A percentile compares a stretch with the other conserved stretches of the same genome.
Conservation (phyloP, 768 basidiomycete genomes). For the Lactarius tabidus region DNA sequence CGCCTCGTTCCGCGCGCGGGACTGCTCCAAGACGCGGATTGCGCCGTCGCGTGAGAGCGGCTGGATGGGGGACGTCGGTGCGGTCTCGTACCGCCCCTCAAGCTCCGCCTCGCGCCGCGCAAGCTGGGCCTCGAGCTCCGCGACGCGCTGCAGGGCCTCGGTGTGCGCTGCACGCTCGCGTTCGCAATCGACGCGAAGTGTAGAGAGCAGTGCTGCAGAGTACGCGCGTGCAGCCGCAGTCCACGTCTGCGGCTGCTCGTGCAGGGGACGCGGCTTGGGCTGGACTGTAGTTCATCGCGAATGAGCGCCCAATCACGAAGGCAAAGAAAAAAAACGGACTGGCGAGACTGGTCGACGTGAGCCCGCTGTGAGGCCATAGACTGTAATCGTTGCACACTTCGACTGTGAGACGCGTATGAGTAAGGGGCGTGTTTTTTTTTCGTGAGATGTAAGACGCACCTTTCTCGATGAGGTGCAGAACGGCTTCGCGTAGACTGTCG, state of each 20-base stretch:
- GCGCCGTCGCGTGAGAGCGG: conserved; percentile 24
- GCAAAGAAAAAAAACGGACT: background rate
- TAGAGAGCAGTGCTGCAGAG: conserved; percentile 42
- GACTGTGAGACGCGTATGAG: conserved; percentile 14
- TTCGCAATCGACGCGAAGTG: conserved; percentile 42
- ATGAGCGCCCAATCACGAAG: background rate
- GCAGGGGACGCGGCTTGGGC: conserved; percentile 12
- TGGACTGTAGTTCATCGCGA: background rate
- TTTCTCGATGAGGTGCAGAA: conserved; percentile 53
- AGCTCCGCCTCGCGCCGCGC: conserved; percentile 56
- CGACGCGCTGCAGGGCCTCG: conserved; percentile 40
- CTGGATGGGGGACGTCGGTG: conserved; percentile 4
- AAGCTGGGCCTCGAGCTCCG: conserved; percentile 48
- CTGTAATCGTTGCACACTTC: conserved; percentile 25
- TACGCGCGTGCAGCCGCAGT: conserved; percentile 34
- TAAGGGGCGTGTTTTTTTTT: background rate
- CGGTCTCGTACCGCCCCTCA: conserved; percentile 30
- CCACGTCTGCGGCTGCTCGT: conserved; percentile 25
- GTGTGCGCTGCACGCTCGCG: conserved; percentile 40
- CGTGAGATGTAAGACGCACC: conserved; percentile 37
- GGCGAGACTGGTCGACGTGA: conserved; percentile 6
- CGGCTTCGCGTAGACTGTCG: conserved; percentile 53
- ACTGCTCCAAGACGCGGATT: conserved; percentile 22
- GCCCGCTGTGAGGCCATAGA: conserved; percentile 24
- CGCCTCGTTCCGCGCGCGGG: conserved; percentile 18